Conservation (phyloP, 164 flowering plant genomes). For the Chloranthus sessilifolius region DNA sequence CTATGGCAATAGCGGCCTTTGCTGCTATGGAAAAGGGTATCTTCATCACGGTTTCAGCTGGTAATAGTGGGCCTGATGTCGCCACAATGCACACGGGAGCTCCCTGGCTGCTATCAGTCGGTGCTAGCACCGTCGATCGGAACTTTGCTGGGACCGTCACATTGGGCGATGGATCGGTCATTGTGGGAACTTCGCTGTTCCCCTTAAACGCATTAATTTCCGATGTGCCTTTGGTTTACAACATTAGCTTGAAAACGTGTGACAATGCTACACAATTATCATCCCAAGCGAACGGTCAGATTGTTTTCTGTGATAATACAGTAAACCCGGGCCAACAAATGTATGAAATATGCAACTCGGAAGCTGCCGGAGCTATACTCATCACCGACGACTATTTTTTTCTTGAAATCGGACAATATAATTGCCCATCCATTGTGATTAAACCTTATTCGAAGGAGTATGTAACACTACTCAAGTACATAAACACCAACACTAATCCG, state of each 20-base stretch:
- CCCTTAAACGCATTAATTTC: conserved; percentile 17
- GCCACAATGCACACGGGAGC: conserved; percentile 29
- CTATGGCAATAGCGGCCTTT: conserved; percentile 47
- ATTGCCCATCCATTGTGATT: conserved; percentile 29
- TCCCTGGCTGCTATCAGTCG: conserved; percentile 47
- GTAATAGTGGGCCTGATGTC: conserved; percentile 26
- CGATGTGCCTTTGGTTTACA: conserved; percentile 26
- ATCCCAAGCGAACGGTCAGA: conserved; percentile 7
- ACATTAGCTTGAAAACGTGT: conserved; percentile 25
- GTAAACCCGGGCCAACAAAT: conserved; percentile 12
- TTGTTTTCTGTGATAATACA: conserved; percentile 20
- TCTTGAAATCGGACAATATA: background rate
- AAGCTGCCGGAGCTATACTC: conserved; percentile 27
- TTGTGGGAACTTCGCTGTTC: conserved; percentile 27
- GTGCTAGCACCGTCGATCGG: conserved; percentile 40
- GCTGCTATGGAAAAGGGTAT: conserved; percentile 53
- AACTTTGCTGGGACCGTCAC: conserved; percentile 26
- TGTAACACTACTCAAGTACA: background rate
- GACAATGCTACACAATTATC: conserved; percentile 21
- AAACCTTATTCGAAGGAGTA: conserved; percentile 22
- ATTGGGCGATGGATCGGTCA: conserved; percentile 32
- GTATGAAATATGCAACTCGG: conserved; percentile 4
- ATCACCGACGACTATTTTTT: conserved; percentile 18
- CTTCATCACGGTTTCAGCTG: conserved; percentile 39
- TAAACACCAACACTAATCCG: background rate